These are phyloP conservation scores for Paramecium tetraurelia DNA, from an alignment of 73 alveolate genomes.

Conservation along the genomic window DNA sequence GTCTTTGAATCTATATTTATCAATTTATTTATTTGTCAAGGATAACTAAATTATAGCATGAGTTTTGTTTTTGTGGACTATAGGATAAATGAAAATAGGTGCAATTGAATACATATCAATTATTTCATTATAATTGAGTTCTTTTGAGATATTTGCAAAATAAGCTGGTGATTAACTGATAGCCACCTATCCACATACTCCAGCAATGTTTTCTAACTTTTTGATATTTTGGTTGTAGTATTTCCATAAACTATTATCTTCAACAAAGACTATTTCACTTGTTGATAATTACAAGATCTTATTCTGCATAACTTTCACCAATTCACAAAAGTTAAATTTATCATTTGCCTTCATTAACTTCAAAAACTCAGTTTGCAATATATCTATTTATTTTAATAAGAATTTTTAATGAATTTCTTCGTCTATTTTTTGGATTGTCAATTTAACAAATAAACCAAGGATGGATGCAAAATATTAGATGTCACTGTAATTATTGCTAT, in stretches of 20 bases:
- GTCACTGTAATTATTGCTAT: neutral
- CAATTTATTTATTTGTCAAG: slow-evolving; percentile 26
- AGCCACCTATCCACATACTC: slow-evolving; percentile 10
- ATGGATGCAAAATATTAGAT: slow-evolving; percentile 45
- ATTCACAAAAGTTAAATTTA: neutral
- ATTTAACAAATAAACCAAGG: neutral
- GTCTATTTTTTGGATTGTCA: neutral
- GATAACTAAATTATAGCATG: neutral
- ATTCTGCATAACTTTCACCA: neutral
- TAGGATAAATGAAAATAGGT: slow-evolving; percentile 24
- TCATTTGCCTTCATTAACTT: neutral
- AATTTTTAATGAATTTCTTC: neutral
- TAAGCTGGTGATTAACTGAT: neutral
- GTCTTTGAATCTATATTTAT: neutral
- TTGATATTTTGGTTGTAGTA: neutral
- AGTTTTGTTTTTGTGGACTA: neutral
- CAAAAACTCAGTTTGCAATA: neutral
- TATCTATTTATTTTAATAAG: neutral
- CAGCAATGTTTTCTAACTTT: neutral
- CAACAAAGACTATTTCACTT: neutral
- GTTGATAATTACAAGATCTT: neutral
- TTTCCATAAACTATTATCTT: neutral
- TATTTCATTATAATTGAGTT: neutral
- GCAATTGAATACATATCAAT: slow-evolving; percentile 37
- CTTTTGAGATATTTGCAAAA: neutral